phyloP scores from a whole-genome alignment of 148 eudicot genomes.

The Diospyros kaki region DNA sequence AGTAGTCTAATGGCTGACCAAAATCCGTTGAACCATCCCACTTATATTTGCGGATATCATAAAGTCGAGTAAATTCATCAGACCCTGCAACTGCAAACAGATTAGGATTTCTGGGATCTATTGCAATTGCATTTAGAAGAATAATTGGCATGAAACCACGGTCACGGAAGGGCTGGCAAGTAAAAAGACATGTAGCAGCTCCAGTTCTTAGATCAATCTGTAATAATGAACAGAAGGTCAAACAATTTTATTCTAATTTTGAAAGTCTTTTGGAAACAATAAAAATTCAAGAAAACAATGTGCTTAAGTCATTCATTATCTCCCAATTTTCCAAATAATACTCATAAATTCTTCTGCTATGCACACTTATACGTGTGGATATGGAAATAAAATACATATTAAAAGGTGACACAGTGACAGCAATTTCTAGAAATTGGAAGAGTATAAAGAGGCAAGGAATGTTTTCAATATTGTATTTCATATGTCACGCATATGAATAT shows the following conservation, averaged over 20 bases:
- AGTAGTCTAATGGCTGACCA: conserved; percentile 71
- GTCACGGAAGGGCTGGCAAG: conserved; percentile 46
- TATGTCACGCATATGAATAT: no score
- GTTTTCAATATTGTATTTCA: no score
- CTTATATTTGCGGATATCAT: conserved; percentile 74
- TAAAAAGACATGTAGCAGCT: conserved; percentile 69
- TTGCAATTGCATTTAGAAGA: conserved; percentile 66
- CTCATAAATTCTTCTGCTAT: neutral
- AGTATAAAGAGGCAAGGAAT: no score
- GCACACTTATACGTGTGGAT: no score
- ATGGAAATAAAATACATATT: no score
- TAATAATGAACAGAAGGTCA: neutral
- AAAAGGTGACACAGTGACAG: no score
- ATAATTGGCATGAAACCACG: conserved; percentile 29
- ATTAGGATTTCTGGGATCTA: conserved; percentile 87
- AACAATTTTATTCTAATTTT: neutral
- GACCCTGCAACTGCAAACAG: conserved; percentile 80
- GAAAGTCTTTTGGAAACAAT: no score
- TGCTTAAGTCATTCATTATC: no score
- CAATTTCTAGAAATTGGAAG: no score
- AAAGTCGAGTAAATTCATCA: conserved; percentile 79
- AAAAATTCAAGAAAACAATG: no score
- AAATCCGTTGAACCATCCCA: conserved; percentile 68
- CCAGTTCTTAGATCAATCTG: conserved; percentile 93
- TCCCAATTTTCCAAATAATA: neutral